Conservation (phyloP, 345 rosid species). For the Sonneratia caseolaris region DNA sequence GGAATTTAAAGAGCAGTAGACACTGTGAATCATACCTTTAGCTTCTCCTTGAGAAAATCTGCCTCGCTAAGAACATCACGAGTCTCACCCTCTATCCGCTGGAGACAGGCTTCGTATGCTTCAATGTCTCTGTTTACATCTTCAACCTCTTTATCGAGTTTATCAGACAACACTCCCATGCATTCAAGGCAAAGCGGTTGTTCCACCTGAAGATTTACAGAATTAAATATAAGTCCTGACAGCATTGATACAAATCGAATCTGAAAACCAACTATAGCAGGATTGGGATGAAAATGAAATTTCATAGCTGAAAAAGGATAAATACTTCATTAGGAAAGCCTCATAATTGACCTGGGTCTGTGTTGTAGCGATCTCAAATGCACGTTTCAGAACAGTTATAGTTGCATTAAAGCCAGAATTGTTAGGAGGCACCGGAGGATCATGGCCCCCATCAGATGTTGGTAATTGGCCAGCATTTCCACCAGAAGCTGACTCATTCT, state of each 20-base stretch:
- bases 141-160: constrained; percentile 92
- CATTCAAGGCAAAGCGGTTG: constrained; percentile 95
- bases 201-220: constrained; percentile 53
- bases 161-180: constrained; percentile 87
- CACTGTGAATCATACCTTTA: constrained; percentile 33
- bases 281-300: neutral
- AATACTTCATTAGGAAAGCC: constrained; percentile 1
- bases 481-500: constrained; percentile 74
- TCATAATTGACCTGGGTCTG: constrained; percentile 61
- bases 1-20: neutral
- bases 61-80: constrained; percentile 74
- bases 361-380: constrained; percentile 78
- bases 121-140: constrained; percentile 84
- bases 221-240: neutral
- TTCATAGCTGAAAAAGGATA: neutral
- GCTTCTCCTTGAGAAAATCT: constrained; percentile 79
- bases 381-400: constrained; percentile 61
- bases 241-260: neutral
- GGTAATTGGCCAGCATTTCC: constrained; percentile 41
- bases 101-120: constrained; percentile 83
- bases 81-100: constrained; percentile 62
- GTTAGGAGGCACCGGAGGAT: constrained; percentile 51
- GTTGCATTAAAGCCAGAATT: constrained; percentile 74
- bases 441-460: constrained; percentile 48
- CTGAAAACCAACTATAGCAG: neutral